Conservation (phyloP, 371 early-diverging fungal species). For the Circinella umbellata region DNA sequence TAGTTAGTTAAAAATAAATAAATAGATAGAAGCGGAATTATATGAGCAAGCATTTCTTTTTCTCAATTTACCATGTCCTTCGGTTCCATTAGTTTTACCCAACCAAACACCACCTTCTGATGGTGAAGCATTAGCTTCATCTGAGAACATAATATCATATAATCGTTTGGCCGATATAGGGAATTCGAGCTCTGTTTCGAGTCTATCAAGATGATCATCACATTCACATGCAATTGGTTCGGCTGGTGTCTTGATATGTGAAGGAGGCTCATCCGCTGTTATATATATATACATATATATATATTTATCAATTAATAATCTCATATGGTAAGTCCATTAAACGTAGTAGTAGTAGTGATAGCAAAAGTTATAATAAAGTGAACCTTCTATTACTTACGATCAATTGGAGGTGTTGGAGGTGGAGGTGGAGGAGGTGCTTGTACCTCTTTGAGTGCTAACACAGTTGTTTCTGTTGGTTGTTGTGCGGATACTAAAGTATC, state of each 20-base stretch:
- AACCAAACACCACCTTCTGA: conserved; percentile 56
- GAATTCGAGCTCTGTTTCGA: conserved; percentile 60
- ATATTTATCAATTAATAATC: background rate
- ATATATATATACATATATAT: background rate
- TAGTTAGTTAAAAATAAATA: background rate
- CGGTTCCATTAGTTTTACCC: conserved; percentile 50
- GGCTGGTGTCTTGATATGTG: conserved; percentile 43
- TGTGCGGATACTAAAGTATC: background rate
- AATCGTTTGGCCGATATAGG: conserved; percentile 67
- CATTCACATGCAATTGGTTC: conserved; percentile 65
- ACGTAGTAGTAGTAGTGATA: too few species aligned
- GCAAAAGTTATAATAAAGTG: background rate
- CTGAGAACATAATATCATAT: conserved; percentile 64
- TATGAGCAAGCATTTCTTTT: too few species aligned
- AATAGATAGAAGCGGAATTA: too few species aligned
- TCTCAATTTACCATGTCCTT: conserved; percentile 47
- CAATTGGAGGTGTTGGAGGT: conserved; percentile 15
- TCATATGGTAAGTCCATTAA: too few species aligned
- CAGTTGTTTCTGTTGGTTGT: background rate
- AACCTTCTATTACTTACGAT: conserved; percentile 25
- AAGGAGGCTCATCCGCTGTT: conserved; percentile 36
- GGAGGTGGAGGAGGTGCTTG: background rate
- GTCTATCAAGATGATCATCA: conserved; percentile 69
- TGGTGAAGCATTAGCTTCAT: conserved; percentile 35
- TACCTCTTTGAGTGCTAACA: background rate